Evolutionary conservation across 2,329 filamentous ascomycete species (phyloP).

Genomic region (Aureobasidium musti): DNA sequence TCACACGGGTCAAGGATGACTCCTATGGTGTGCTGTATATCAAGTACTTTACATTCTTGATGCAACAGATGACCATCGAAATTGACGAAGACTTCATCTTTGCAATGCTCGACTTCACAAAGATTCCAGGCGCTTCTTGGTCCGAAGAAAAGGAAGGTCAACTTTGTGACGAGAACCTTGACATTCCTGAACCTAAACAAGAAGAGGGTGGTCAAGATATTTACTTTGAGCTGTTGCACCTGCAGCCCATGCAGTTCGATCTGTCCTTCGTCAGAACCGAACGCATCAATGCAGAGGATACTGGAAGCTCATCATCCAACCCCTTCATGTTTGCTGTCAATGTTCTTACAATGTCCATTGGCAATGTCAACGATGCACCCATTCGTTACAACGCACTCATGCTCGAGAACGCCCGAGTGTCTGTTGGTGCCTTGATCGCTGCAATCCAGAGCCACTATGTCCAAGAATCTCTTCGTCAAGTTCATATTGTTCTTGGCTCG

Average conservation of each 20-base stretch:
- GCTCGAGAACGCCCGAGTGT: constrained; percentile 92
- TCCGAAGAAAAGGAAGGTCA: constrained; percentile 78
- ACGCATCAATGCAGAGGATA: constrained; percentile 93
- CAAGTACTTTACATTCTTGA: constrained; percentile 90
- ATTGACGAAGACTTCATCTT: constrained; percentile 99
- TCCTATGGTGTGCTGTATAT: constrained; percentile 97
- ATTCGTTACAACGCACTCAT: constrained; percentile 91
- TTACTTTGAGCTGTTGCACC: constrained; percentile 95
- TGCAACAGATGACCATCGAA: constrained; percentile 98
- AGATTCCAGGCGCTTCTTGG: constrained; percentile 89
- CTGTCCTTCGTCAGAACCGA: constrained; percentile 97
- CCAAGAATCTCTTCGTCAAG: constrained; percentile 91
- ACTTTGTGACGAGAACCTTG: constrained; percentile 84
- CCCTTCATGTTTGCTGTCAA: constrained; percentile 99
- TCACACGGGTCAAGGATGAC: constrained; percentile 95
- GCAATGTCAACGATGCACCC: constrained; percentile 97
- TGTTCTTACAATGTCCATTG: constrained; percentile 98
- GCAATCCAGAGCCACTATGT: constrained; percentile 95
- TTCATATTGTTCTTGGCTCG: constrained; percentile 95
- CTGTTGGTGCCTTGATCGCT: constrained; percentile 76
- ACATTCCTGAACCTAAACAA: constrained; percentile 87
- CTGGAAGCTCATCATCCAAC: constrained; percentile 77
- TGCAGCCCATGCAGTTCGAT: constrained; percentile 98
- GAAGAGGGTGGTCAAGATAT: constrained; percentile 87
- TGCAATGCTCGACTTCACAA: constrained; percentile 89